These are phyloP conservation scores for Mucor mucedo DNA, from an alignment of 371 early-diverging fungal genomes.

Conservation along the genomic window DNA sequence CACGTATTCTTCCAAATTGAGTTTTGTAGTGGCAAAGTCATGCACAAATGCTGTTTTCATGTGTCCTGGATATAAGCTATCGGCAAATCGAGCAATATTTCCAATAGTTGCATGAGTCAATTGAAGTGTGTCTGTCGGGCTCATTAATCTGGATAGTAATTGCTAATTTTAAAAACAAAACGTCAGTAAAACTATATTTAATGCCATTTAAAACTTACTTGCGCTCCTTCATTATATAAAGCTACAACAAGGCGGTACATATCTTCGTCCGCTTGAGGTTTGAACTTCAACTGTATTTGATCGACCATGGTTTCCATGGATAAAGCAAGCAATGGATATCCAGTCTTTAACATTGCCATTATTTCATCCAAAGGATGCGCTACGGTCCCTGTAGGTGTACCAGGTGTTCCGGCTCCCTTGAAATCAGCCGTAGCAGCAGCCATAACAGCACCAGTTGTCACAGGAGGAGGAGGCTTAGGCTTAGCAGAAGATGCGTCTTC, in stretches of 20 bases:
- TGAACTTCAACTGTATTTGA: conserved; percentile 89
- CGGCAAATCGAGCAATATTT: conserved; percentile 84
- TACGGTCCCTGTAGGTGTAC: conserved; percentile 6
- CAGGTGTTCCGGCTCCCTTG: background rate
- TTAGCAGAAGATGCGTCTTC: conserved; percentile 4
- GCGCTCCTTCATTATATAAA: conserved; percentile 86
- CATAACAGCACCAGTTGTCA: background rate
- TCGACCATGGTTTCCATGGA: conserved; percentile 98
- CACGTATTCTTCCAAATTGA: conserved; percentile 81
- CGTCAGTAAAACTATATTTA: background rate
- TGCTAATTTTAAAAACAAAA: conserved; percentile 43
- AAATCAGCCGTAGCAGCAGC: background rate
- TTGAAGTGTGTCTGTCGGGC: conserved; percentile 63
- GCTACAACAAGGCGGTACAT: conserved; percentile 93
- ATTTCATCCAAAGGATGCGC: conserved; percentile 86
- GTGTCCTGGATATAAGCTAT: conserved; percentile 79
- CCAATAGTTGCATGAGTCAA: conserved; percentile 76
- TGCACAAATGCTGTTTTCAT: conserved; percentile 83
- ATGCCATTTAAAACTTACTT: conserved; percentile 52
- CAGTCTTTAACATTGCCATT: conserved; percentile 95
- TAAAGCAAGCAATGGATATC: conserved; percentile 90
- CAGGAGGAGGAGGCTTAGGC: conserved; percentile 3
- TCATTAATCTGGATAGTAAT: conserved; percentile 61
- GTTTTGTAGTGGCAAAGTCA: conserved; percentile 85
- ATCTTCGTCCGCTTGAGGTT: conserved; percentile 94